Conservation (phyloP, 306 rosid species). For the Cucurbita moschata region DNA sequence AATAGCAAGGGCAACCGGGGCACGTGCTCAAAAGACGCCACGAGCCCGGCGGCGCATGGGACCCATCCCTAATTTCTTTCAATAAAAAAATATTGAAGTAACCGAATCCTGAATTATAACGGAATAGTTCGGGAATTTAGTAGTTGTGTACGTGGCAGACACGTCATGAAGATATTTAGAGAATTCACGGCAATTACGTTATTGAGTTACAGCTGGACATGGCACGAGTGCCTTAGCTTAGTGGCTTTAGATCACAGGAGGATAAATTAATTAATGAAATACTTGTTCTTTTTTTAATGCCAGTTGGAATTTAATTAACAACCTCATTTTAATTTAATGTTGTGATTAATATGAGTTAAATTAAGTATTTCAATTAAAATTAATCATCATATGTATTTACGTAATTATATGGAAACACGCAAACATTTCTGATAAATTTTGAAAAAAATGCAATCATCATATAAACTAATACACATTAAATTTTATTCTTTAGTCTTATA, state of each 20-base stretch:
- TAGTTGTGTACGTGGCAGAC: background rate
- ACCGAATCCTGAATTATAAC: background rate
- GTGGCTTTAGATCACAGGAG: background rate
- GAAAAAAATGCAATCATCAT: background rate
- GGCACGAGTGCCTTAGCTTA: background rate
- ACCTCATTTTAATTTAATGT: background rate
- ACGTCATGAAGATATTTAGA: background rate
- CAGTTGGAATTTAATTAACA: background rate
- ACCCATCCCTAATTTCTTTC: background rate
- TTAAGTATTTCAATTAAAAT: background rate
- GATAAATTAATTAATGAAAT: background rate
- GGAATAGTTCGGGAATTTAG: background rate
- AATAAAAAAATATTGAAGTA: no score
- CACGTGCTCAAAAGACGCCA: constrained; percentile 7
- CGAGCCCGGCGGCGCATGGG: constrained; percentile 4
- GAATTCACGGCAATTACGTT: background rate
- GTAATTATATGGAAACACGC: background rate
- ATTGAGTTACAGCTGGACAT: background rate
- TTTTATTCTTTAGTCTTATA: background rate
- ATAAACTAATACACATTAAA: background rate
- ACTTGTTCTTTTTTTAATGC: background rate
- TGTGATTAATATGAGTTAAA: background rate
- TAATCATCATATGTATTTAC: background rate
- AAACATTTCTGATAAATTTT: background rate
- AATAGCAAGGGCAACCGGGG: no score